Base-by-base conservation (phyloP, 2,329 filamentous ascomycete genomes). In the Calonectria hawksworthii region DNA sequence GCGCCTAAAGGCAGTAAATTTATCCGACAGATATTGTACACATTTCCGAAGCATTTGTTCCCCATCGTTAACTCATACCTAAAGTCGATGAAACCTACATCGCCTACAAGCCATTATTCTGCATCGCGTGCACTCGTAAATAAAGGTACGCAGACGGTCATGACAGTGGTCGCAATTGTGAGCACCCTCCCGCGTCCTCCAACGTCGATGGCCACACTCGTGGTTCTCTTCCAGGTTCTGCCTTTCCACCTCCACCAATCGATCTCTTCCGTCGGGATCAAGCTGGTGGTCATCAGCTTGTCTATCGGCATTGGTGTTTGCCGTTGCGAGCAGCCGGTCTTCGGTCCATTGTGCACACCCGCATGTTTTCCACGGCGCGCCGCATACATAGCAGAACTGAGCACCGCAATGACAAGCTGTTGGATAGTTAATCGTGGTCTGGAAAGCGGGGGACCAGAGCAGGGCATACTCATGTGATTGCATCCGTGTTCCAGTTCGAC, bases 391-490 rank as follows among this genome's bases (percentile, higher is more conserved):
- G 77, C 88, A 90, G 76, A 90, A 91, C 21, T 89, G 21, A 0
- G 83, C 80, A 0, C 83, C 77, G 47, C 89, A 91, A 2, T 32
- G 79, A 61, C 89, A 91, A 0, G 86, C 90, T 85, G n/a, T 11
- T 11, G 16, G 14, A 2, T 14, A 6, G 21, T 63, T 44, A 38
- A 28, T 73, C 38, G 9, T 61, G 16, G 28, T n/a, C 5, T 41
- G 11, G 18, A 30, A 32, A 8, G 10, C 8, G 11, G n/a, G n/a
- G n/a, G 36, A 38, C 14, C 10, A 23, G 6, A 13, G 8, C 1
- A 56, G 26, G 8, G 87, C 88, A 79, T 77, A 92, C 90, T 90
- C 4, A 92, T 92, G 66, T 92, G 91, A 65, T 89, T 85, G 74
- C 91, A 92, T 2, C 91, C 91, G 0, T 44, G 23, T 0, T 79